Evolutionary conservation across 2,329 filamentous ascomycete species (phyloP), one percentile per base, ranked within the genome.

Genomic region (Botryotinia calthae): DNA sequence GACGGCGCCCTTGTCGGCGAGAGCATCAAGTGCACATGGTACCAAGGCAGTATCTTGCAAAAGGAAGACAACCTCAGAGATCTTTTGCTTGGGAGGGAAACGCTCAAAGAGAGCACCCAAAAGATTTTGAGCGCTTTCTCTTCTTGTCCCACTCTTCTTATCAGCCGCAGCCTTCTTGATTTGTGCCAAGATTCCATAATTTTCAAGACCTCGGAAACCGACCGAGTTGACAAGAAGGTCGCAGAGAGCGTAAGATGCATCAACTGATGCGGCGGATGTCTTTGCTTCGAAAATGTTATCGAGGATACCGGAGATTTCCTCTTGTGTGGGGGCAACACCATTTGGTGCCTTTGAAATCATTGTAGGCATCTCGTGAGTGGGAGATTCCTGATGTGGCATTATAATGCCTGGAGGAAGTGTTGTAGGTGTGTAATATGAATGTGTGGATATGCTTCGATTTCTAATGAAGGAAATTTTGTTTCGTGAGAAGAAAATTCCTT

Each of bases 91-190:
- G 64, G 89, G 85, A 63, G 94, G 93, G 80, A 98, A 92, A 58
- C 92, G 90, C 86, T 99, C 96, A 79, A 98, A 95, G 64, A 99
- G 86, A 71, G 97, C 95, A 73, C 97, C 96, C 37, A 98, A 87
- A 59, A 97, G 91, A 82, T 98, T 97, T 89, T 98, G 97, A 76
- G 95, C 92, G 80, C 94, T 94, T 84, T 99, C 96, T 79, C 95
- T 89, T 78, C 89, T 89, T 56, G 91, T 87, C 25, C 91, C 92
- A 82, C 91, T 95, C 87, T 99, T 99, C 90, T 98, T 99, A 84
- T 98, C 94, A 78, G 87, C 85, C 6, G 95, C 94, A 54, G 93
- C 93, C 86, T 97, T 92, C 80, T 88, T 88, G 79, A 91, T 86
- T 75, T 88, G 87, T 34, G 87, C 85, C 64, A 93, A 81, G 65